Conservation (phyloP, 1,284 basidiomycete genomes). For the Earliella scabrosa region DNA sequence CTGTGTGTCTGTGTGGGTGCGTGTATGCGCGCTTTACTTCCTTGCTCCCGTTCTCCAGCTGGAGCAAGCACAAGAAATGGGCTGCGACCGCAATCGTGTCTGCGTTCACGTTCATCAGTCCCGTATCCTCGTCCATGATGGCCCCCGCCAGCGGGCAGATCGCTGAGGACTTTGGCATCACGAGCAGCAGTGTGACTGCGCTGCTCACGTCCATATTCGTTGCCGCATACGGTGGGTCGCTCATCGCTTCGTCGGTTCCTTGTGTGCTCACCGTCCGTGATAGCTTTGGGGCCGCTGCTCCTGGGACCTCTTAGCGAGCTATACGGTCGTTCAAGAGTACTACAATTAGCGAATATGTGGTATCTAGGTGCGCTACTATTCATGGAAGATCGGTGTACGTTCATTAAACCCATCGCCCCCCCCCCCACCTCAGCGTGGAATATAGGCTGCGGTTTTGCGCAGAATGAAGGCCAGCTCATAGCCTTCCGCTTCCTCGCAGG, state of each 20-base stretch:
- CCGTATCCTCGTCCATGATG: slow-evolving; percentile 74
- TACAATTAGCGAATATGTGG: slow-evolving; percentile 59
- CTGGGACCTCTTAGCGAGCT: slow-evolving; percentile 64
- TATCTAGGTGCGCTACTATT: slow-evolving; percentile 59
- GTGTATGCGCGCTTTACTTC: neutral
- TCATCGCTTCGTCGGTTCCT: neutral
- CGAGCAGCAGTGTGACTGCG: slow-evolving; percentile 52
- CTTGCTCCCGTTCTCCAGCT: slow-evolving; percentile 41
- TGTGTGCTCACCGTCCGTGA: neutral
- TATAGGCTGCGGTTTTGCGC: slow-evolving; percentile 64
- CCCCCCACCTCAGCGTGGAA: slow-evolving; percentile 53
- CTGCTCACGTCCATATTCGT: slow-evolving; percentile 73
- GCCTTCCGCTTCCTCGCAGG: slow-evolving; percentile 68
- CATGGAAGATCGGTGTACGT: slow-evolving; percentile 24
- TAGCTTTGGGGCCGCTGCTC: slow-evolving; percentile 56
- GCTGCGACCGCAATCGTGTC: slow-evolving; percentile 64
- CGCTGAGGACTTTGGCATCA: slow-evolving; percentile 60
- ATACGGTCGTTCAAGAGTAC: slow-evolving; percentile 43
- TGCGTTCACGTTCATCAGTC: slow-evolving; percentile 67
- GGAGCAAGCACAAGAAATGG: slow-evolving; percentile 65
- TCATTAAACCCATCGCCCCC: neutral
- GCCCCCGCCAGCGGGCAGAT: slow-evolving; percentile 65
- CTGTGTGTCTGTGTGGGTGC: neutral
- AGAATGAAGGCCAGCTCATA: slow-evolving; percentile 56
- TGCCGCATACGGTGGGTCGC: slow-evolving; percentile 58